phyloP scores from a whole-genome alignment of 1,284 basidiomycete genomes.

The Apiotrichum akiyoshidainum region DNA sequence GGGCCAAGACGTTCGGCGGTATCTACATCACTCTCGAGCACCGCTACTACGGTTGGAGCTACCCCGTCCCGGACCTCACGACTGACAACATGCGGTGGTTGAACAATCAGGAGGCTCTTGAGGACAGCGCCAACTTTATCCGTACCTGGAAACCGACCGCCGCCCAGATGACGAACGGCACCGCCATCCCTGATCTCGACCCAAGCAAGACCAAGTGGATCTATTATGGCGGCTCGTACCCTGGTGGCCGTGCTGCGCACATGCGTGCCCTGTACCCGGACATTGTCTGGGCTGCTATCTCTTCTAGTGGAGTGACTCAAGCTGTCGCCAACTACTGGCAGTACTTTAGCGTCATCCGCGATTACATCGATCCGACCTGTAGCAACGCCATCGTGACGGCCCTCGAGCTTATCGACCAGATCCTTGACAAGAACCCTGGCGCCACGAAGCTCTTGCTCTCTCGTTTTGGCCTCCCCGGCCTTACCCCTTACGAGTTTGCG shows the following conservation, averaged over 20 bases:
- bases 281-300: constrained; percentile 86
- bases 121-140: constrained; percentile 91
- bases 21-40: constrained; percentile 82
- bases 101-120: constrained; percentile 79
- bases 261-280: constrained; percentile 73
- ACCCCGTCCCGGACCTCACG: constrained; percentile 64
- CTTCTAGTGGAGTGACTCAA: constrained; percentile 65
- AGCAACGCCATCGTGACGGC: constrained; percentile 64
- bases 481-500: constrained; percentile 75
- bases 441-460: constrained; percentile 56
- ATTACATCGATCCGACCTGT: constrained; percentile 68
- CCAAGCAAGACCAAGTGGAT: constrained; percentile 70
- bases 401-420: constrained; percentile 61
- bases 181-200: constrained; percentile 58
- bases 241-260: constrained; percentile 90
- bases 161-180: constrained; percentile 55
- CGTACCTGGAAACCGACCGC: constrained; percentile 63
- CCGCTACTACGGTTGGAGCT: constrained; percentile 62
- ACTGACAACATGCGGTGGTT: constrained; percentile 78
- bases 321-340: constrained; percentile 55
- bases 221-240: constrained; percentile 78
- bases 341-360: constrained; percentile 76
- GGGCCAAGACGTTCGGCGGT: constrained; percentile 72
- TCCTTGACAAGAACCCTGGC: constrained; percentile 57
- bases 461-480: constrained; percentile 66